Base-by-base conservation (phyloP, 768 basidiomycete genomes). In the Phylloporus scabripes region DNA sequence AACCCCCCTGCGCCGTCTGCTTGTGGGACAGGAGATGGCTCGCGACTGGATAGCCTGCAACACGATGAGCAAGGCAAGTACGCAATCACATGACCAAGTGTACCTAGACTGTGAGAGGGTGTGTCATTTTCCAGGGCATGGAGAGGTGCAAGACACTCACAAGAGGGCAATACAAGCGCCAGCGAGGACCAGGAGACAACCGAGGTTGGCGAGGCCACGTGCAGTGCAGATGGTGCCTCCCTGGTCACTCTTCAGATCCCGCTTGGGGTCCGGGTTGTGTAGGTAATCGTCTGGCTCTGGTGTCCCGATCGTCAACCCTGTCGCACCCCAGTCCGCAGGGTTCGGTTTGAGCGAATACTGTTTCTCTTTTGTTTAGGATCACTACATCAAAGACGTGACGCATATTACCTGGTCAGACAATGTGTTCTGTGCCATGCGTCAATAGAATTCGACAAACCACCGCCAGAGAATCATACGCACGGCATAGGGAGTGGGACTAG, bases 201-300 rank as follows among this genome's bases (percentile, higher is more conserved):
- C 80, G 3, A 84, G 71, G 58, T 90, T 90, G 3, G 72, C 72
- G 38, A 87, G 55, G 8, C 86, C 87, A 51, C 87, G 72, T 9
- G 61, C 42, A 15, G 85, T 85, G 49, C 79, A 79, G 44, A 88
- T 73, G 42, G 72, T 70, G 2, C 83, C 83, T 8, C 79, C 77
- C 33, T 60, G 63, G 60, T 85, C 80, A n/a, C 71, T 73, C 57
- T 73, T 73, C 39, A 72, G 60, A 53, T 83, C 79, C 17, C 78
- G 71, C 28, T 60, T 69, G 4, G 80, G 77, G 62, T 82, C 77
- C 0, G 84, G 84, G 54, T 78, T 80, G 57, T 86, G 84, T 3
- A 86, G 71, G 43, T 73, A 66, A 58, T 86, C 84, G 53, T 86
- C 83, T 0, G 75, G 71, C 47, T 85, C 83, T n/a, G 73, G 71